Evolutionary conservation across 352 stramenopile species (phyloP).

Genomic region (Globisporangium irregulare): DNA sequence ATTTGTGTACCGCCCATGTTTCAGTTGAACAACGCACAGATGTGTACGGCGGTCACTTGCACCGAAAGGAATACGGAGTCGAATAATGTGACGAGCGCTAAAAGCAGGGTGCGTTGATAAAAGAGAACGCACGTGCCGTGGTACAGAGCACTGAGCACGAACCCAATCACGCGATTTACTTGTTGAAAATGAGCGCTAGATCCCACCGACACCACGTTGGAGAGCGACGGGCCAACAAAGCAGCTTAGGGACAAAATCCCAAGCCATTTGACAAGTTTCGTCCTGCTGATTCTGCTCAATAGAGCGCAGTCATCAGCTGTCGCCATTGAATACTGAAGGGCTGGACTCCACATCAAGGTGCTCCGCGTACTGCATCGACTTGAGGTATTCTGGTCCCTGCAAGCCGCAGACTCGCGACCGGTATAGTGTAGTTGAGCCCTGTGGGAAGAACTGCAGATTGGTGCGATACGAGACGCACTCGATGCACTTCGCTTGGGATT

Average conservation of each 20-base stretch:
- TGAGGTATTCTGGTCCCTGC: not conserved
- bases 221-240: not conserved
- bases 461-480: slow-evolving; percentile 12
- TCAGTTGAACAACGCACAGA: slow-evolving; percentile 22
- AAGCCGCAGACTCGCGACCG: too few species aligned
- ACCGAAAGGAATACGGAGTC: slow-evolving; percentile 17
- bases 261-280: not conserved
- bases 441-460: not conserved
- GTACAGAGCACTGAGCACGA: not conserved
- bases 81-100: slow-evolving; percentile 16
- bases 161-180: not conserved
- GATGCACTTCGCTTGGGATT: not conserved
- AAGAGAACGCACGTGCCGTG: not conserved
- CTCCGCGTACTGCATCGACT: not conserved
- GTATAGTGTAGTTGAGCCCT: too few species aligned
- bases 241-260: not conserved
- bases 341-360: not conserved
- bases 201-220: not conserved
- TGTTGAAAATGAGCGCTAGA: not conserved
- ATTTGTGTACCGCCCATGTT: not conserved
- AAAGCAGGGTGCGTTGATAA: slow-evolving; percentile 6
- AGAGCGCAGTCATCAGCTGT: not conserved
- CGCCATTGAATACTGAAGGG: not conserved
- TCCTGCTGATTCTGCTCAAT: not conserved
- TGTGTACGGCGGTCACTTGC: slow-evolving; percentile 9